Evolutionary conservation across 345 rosid species (phyloP).

Genomic region (Syzygium grande): DNA sequence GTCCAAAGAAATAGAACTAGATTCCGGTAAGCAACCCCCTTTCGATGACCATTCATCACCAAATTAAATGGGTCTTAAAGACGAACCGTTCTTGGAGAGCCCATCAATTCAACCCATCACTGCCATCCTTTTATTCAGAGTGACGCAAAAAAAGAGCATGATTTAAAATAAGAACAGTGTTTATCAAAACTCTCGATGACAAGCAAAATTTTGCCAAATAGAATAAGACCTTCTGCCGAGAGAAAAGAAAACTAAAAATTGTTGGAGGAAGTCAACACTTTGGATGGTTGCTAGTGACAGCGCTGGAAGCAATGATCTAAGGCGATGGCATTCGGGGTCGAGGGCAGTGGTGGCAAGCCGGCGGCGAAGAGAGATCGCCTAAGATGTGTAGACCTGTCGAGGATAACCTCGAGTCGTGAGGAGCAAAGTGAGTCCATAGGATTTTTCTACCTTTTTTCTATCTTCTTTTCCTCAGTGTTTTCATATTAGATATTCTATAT

Average conservation of each 20-base stretch:
- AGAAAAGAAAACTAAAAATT: not conserved
- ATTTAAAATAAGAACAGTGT: slow-evolving; percentile 8
- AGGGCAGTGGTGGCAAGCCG: not conserved
- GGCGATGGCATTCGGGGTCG: not conserved
- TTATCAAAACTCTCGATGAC: slow-evolving; percentile 20
- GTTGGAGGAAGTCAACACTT: slow-evolving; percentile 8
- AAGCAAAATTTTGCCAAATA: slow-evolving; percentile 11
- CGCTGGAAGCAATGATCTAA: not conserved
- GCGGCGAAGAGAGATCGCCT: too few species aligned
- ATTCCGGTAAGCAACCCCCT: slow-evolving; percentile 12
- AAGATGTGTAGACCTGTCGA: too few species aligned
- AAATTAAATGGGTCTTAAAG: slow-evolving; percentile 6
- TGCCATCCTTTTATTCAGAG: slow-evolving; percentile 14
- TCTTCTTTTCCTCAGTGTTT: too few species aligned
- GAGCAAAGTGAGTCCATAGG: not conserved
- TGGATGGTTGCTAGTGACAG: not conserved
- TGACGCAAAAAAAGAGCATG: slow-evolving; percentile 30
- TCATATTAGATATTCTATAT: not conserved
- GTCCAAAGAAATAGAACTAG: slow-evolving; percentile 14
- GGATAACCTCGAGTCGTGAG: not conserved
- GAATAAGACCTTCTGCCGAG: slow-evolving; percentile 22
- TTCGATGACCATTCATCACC: slow-evolving; percentile 20
- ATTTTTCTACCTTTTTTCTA: not conserved
- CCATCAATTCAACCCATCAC: slow-evolving; percentile 26
- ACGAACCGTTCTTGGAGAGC: slow-evolving; percentile 4